Base-by-base conservation (phyloP, 179 eudicot species). In the Corrigiola litoralis region DNA sequence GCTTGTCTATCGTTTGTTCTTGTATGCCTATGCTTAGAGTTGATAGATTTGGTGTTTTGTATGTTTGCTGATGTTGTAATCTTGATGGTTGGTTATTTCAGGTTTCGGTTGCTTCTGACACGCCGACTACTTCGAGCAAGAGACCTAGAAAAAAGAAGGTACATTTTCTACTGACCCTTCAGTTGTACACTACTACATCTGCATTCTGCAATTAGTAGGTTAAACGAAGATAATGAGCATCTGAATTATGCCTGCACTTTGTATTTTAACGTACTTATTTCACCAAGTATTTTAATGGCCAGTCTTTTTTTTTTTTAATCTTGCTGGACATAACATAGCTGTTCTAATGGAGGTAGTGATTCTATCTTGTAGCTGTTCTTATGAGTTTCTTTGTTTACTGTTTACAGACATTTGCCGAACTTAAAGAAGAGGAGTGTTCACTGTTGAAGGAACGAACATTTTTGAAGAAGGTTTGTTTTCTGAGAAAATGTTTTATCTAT, bases 81-180 rank as follows among this genome's bases (percentile, higher is more conserved):
- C 63, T 58, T 53, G 32, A 38, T 41, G 34, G 7, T 52, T 72
- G 45, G 1, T 72, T 52, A 40, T 70, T 70, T 52, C 84, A 84
- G 89, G 71, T 72, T 47, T 54, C 65, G 40, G 67, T 59, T 46
- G 67, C 82, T 46, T 64, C 63, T 47, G 84, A 75, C 58, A 38
- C 61, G 27, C 70, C 70, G 0, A 61, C 71, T 16, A 57, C 78
- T 23, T 48, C 74, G 17, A 66, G 61, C 71, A 80, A 80, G 75
- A 81, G 79, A 67, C 78, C 84, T 32, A 80, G 82, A 64, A 82
- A 61, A 55, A 85, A 80, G 78, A 85, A 78, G 87, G 90, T 85
- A 80, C n/a, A 14, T n/a, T 50, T 44, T 7, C 8, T 11, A 16
- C 0, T 20, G 44, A 32, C 7, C 25, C 4, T 41, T n/a, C 24